These are phyloP conservation scores for Silene uniflora DNA, from an alignment of 148 eudicot species.

Conservation along the genomic window DNA sequence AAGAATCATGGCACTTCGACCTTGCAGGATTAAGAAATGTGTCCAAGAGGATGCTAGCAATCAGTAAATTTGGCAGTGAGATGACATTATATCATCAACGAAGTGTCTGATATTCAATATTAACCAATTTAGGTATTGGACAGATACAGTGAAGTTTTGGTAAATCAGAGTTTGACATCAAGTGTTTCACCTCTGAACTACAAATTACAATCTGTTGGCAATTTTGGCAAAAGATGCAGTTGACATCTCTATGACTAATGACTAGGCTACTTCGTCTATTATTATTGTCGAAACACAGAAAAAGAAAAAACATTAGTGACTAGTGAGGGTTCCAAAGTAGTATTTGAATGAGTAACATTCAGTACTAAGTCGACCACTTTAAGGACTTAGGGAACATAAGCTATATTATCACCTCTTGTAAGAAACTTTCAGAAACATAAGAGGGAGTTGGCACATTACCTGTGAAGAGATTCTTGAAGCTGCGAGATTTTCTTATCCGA, in stretches of 20 bases:
- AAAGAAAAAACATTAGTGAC: no score
- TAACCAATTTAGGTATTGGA: no score
- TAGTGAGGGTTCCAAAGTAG: not conserved
- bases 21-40: no score
- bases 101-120: no score
- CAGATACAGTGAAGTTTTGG: no score
- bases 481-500: slow-evolving; percentile 59
- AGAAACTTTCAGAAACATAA: not conserved
- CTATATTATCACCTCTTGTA: not conserved
- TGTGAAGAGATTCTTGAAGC: slow-evolving; percentile 76
- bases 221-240: not conserved
- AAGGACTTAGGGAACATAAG: no score
- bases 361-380: not conserved
- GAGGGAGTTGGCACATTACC: slow-evolving; percentile 40
- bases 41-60: not conserved
- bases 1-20: not conserved
- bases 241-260: slow-evolving; percentile 2
- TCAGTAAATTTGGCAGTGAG: not conserved
- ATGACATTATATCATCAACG: not conserved
- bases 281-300: no score
- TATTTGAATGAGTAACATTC: not conserved
- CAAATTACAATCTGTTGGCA: not conserved
- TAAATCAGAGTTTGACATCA: not conserved
- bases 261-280: no score
- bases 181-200: not conserved